Conservation (phyloP, 495 filamentous ascomycete species). For the Delitschia confertaspora region DNA sequence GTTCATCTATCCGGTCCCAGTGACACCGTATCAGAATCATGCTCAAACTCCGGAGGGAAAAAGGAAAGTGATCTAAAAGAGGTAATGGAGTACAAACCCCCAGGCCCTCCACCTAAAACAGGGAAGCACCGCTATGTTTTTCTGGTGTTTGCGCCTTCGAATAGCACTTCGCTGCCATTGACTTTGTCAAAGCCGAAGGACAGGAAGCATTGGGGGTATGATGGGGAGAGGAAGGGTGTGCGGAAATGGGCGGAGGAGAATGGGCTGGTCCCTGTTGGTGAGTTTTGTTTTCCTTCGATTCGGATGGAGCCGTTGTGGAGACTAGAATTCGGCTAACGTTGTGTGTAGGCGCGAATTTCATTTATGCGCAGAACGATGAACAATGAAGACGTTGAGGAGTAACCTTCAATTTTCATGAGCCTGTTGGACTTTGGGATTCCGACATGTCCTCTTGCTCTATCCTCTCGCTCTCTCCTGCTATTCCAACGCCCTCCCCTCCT, state of each 20-base stretch:
- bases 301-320: background rate
- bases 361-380: conserved; percentile 53
- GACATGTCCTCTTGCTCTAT: too few relatives aligned
- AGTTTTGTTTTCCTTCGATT: conserved; percentile 26
- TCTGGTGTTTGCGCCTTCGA: conserved; percentile 41
- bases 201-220: conserved; percentile 56
- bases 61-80: conserved; percentile 31
- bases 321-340: background rate
- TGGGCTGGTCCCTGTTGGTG: conserved; percentile 52
- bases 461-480: too few relatives aligned
- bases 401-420: background rate
- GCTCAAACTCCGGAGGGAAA: background rate
- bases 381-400: conserved; percentile 36
- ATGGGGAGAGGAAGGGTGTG: conserved; percentile 46
- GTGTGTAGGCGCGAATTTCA: conserved; percentile 50
- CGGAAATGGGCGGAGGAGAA: conserved; percentile 55
- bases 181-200: conserved; percentile 46
- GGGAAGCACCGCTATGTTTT: conserved; percentile 65
- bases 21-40: conserved; percentile 16
- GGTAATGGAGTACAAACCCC: conserved; percentile 50
- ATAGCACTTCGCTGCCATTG: conserved; percentile 34
- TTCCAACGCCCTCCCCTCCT: too few relatives aligned
- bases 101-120: conserved; percentile 54
- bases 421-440: too few relatives aligned
- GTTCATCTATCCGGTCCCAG: conserved; percentile 27